Conservation (phyloP, 2,329 filamentous ascomycete species). For the Exophiala sp. region DNA sequence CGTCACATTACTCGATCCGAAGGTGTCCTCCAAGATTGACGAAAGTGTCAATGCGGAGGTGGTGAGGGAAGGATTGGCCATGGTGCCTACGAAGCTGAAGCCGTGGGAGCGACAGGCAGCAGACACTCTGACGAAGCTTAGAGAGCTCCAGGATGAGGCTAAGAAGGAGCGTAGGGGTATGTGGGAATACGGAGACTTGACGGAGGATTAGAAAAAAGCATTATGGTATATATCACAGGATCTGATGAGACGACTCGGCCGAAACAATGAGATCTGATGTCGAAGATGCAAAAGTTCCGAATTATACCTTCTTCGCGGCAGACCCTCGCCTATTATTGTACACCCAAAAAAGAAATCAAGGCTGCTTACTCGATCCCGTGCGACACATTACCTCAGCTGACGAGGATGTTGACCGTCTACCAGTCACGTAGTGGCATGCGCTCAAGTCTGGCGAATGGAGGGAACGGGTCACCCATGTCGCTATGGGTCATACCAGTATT, state of each 20-base stretch:
- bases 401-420: too few species aligned
- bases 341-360: neutral
- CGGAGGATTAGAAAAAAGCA: conserved; percentile 64
- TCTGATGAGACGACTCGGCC: too few species aligned
- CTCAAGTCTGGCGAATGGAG: too few species aligned
- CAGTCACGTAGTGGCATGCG: too few species aligned
- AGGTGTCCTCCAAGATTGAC: conserved; percentile 58
- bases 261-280: too few species aligned
- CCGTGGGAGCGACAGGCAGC: conserved; percentile 79
- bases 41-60: conserved; percentile 89
- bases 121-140: conserved; percentile 68
- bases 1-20: conserved; percentile 82
- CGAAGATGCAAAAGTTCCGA: too few species aligned
- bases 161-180: conserved; percentile 79
- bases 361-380: neutral
- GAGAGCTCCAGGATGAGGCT: conserved; percentile 70
- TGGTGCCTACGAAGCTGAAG: conserved; percentile 90
- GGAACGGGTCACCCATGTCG: too few species aligned
- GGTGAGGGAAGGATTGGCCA: conserved; percentile 75
- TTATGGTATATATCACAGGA: neutral
- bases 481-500: too few species aligned
- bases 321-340: too few species aligned
- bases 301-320: too few species aligned
- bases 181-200: conserved; percentile 98
- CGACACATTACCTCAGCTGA: too few species aligned